Evolutionary conservation across 164 flowering plant genomes (phyloP).

Genomic region (Vitis rupestris): DNA sequence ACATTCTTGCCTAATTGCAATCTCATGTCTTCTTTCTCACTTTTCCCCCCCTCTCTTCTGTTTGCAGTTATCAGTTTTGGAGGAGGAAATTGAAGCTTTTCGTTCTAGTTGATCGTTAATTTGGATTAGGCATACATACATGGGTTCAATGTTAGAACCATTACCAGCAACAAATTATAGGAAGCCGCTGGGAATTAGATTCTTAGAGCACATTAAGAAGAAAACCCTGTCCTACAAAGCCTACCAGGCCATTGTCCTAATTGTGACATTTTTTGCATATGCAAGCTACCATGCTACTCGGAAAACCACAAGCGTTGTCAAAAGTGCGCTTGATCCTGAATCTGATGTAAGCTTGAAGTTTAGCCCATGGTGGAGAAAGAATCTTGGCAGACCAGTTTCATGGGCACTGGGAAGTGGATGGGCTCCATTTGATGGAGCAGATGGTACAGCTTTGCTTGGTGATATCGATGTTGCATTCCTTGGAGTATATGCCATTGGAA

Average conservation of each 20-base stretch:
- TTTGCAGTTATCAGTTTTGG: neutral
- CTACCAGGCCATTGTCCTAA: slow-evolving; percentile 70
- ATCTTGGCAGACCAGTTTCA: slow-evolving; percentile 14
- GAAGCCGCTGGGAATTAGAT: slow-evolving; percentile 62
- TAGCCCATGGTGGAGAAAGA: slow-evolving; percentile 29
- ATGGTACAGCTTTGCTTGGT: slow-evolving; percentile 78
- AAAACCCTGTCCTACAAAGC: slow-evolving; percentile 52
- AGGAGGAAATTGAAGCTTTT: slow-evolving; percentile 3
- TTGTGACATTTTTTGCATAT: slow-evolving; percentile 77
- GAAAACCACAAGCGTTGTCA: slow-evolving; percentile 84
- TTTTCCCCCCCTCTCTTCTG: slow-evolving; percentile 4
- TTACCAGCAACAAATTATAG: slow-evolving; percentile 11
- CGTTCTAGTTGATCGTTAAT: neutral
- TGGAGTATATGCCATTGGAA: slow-evolving; percentile 65
- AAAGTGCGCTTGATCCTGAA: slow-evolving; percentile 79
- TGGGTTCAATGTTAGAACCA: slow-evolving; percentile 37
- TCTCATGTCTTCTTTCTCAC: neutral
- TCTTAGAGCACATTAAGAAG: slow-evolving; percentile 38
- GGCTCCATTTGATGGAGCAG: slow-evolving; percentile 81
- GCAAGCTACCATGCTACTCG: slow-evolving; percentile 79
- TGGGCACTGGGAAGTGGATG: slow-evolving; percentile 49
- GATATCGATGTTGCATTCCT: slow-evolving; percentile 86
- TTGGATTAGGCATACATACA: slow-evolving; percentile 7
- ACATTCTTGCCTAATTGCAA: too few relatives aligned
- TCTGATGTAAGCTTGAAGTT: slow-evolving; percentile 25